Base-by-base conservation (phyloP, 768 basidiomycete genomes). In the Mycena chlorophos region DNA sequence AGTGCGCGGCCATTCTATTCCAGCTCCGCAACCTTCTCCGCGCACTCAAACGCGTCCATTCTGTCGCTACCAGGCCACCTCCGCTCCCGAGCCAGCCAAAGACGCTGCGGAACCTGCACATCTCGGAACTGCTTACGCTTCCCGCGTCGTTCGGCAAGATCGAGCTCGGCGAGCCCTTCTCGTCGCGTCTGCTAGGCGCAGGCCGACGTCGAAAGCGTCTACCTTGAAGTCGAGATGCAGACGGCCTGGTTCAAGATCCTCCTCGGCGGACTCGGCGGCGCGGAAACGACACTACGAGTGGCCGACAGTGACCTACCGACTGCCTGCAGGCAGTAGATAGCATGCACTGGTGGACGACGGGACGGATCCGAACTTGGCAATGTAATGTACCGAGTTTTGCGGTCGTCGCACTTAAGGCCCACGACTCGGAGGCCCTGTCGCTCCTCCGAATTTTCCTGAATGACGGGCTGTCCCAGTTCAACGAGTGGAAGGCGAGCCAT, bases 1-100 rank as follows among this genome's bases (percentile, higher is more conserved):
- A 87, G 69, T 92, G 91, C n/a, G 89, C 85, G 91, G 61, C 91
- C 91, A 14, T 94, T 91, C 69, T 93, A 90, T 69, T 91, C 90
- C 6, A 89, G 83, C 54, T 88, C 88, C 0, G 83, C 89, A 10
- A 85, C 88, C 5, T 88, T 92, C 64, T 91, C 89, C 12, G 86
- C 87, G 3, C 88, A 88, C 63, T 89, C 91, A 1, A 87, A 89
- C 26, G 81, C 86, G 12, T 88, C 89, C 4, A 79, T 91, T 6
- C 74, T 86, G 22, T 93, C 91, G 22, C 75, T 93, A 1, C 89
- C 93, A 69, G 88, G 88, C 1, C 78, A 76, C 69, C 75, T 1
- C 89, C 91, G 2, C 76, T 93, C 23, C 77, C 81, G 2, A 86
- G 84, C 0, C 86, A 91, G 61, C 91, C 91, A 14, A 93, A 90